Evolutionary conservation across 345 rosid genomes (phyloP).

Genomic region (Nasturtium officinale): DNA sequence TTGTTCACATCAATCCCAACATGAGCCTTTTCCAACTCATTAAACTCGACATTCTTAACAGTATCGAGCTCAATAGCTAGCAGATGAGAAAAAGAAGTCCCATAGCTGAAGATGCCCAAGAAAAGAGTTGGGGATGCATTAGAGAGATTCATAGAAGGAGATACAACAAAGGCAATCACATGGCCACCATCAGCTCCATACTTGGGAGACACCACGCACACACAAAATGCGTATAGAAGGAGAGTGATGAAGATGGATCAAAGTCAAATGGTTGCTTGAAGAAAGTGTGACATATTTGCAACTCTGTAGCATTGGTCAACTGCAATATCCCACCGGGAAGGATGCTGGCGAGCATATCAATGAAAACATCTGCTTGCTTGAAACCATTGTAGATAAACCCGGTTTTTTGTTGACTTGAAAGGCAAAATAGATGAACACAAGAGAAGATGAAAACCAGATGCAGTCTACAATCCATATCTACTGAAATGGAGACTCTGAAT

Average conservation of each 20-base stretch:
- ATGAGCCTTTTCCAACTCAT: constrained; percentile 46
- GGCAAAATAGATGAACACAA: neutral
- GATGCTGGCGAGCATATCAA: constrained; percentile 39
- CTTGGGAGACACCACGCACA: no score
- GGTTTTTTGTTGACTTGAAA: constrained; percentile 32
- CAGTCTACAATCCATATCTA: constrained; percentile 8
- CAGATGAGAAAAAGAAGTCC: constrained; percentile 46
- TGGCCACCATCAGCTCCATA: no score
- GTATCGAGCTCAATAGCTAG: constrained; percentile 65
- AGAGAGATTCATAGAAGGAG: constrained; percentile 28
- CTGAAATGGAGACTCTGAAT: neutral
- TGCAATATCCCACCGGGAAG: constrained; percentile 7
- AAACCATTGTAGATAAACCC: constrained; percentile 53
- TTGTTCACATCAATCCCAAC: constrained; percentile 49
- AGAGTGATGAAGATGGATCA: no score
- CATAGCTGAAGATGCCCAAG: constrained; percentile 55
- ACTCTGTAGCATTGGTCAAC: no score
- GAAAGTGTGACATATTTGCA: no score
- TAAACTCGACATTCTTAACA: constrained; percentile 37
- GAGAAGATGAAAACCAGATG: constrained; percentile 22
- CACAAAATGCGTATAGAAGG: no score
- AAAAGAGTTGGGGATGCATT: constrained; percentile 12
- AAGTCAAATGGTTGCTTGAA: no score
- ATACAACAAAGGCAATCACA: no score
- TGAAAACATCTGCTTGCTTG: constrained; percentile 29